Evolutionary conservation across 768 basidiomycete species (phyloP), one percentile per base, ranked within the genome.

Genomic region (Xanthoconium purpureum): DNA sequence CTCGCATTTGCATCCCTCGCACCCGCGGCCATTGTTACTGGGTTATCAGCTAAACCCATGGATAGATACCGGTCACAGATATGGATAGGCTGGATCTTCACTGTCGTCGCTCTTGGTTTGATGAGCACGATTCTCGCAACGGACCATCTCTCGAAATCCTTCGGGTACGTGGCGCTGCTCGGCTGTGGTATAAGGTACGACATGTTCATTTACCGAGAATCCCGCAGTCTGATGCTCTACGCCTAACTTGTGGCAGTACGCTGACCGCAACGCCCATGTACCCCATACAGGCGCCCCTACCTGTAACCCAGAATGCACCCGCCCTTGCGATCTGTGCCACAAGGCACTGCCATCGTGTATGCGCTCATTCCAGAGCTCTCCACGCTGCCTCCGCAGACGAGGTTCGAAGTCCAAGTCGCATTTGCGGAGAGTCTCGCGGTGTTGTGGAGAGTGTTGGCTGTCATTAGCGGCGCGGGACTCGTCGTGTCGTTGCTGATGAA

Each of bases 201-300:
- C 12, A 6, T 52, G 2, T 14, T 24, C 17, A 14, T 49, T 8
- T 12, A 43, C 35, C 8, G 10, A 28, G 12, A n/a, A 20, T 10
- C 7, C 10, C 33, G 18, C 8, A 6, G 14, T 50, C 10, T 45
- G 46, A 32, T 29, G 5, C 6, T 0, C 20, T 10, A 14, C 5
- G n/a, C 24, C 24, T 38, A 30, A 47, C 29, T 4, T 12, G 6
- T 40, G 18, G 5, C 17, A 64, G 63, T 4, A 4, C 50, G 7
- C 36, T 60, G 18, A 42, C 18, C 12, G 40, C 58, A 15, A 64
- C 64, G 14, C 69, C 65, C 1, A 72, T 72, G 50, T 83, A 80
- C 62, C 74, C 81, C 0, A 72, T 83, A 38, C 73, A 80, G 7
- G 78, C 82, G 0, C 78, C 81, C 2, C 60, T 82, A 1, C 67